Evolutionary conservation across 352 stramenopile genomes (phyloP), one percentile per base, ranked within the genome.

Genomic region (Phytophthora pluvialis): DNA sequence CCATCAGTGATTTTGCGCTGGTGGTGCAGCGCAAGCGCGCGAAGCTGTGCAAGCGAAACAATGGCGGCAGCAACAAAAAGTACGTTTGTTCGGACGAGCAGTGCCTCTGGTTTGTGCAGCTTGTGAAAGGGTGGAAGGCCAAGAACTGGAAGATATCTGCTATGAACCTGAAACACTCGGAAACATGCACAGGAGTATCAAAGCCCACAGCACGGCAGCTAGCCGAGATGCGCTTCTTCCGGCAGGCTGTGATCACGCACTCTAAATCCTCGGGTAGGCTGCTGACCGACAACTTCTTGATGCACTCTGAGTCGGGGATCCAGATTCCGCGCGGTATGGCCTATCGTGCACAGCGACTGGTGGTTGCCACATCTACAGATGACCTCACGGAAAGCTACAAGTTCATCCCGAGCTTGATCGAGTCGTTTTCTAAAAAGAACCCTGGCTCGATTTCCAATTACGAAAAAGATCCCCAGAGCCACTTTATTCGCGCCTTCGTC

Each of bases 91-190:
- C 86, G 4, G 82, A 89, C 39, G 72, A 89, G 7, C 55, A 70
- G 7, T 94, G 86, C 18, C 43, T 88, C 6, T 94, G 86, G 86
- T 94, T 92, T 50, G 83, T 93, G 25, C 83, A 88, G 46, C 72
- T 93, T 13, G 79, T 91, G 28, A 92, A 92, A 61, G 83, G 82
- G 1, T 86, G 80, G 72, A 94, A 94, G 63, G 89, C 82, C n/a
- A 90, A 93, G 70, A 94, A 87, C 69, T 94, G 86, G 86, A 94
- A 94, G 58, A 94, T 94, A 67, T 94, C 86, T 32, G 82, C 83
- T n/a, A 94, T 94, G 86, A 91, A 93, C 43, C 60, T 94, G 25
- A 86, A 84, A 51, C 86, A 94, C 56, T 89, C 83, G 40, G 73
- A 82, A 0, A 67, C 70, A n/a, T 94, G 86, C 72, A 80, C 69